Evolutionary conservation across 495 filamentous ascomycete genomes (phyloP).

Genomic region (Talaromyces stipitatus): DNA sequence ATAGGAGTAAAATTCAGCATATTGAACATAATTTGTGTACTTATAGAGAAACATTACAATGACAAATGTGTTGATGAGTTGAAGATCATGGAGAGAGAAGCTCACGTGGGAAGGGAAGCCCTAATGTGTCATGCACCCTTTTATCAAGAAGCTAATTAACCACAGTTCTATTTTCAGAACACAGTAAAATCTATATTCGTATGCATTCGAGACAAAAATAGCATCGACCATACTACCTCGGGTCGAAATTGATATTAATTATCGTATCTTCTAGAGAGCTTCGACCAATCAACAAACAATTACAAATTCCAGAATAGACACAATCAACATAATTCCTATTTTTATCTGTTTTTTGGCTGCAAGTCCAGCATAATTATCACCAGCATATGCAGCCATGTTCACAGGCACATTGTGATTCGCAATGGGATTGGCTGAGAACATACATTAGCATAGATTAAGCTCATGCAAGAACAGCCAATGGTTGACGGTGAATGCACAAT

Average conservation of each 20-base stretch:
- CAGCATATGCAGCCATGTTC: neutral
- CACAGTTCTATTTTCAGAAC: neutral
- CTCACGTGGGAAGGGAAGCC: neutral
- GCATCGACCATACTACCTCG: neutral
- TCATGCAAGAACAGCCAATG: neutral
- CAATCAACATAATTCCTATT: conserved; percentile 2
- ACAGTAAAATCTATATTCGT: neutral
- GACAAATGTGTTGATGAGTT: neutral
- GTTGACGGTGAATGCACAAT: neutral
- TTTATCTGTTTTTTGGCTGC: neutral
- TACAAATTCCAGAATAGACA: neutral
- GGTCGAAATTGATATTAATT: neutral
- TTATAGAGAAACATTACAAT: neutral
- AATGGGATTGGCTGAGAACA: neutral
- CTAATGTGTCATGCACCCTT: neutral
- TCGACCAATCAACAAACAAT: neutral
- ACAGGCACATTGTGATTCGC: neutral
- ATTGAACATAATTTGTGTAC: neutral
- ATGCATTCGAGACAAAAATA: neutral
- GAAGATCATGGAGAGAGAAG: neutral
- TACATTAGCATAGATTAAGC: neutral
- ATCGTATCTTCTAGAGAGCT: neutral
- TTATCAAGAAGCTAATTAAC: neutral
- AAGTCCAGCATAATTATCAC: conserved; percentile 2
- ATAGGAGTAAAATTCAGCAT: neutral